These are phyloP conservation scores for Pascua sp. DNA, from an alignment of 1,284 basidiomycete species.

Conservation along the genomic window DNA sequence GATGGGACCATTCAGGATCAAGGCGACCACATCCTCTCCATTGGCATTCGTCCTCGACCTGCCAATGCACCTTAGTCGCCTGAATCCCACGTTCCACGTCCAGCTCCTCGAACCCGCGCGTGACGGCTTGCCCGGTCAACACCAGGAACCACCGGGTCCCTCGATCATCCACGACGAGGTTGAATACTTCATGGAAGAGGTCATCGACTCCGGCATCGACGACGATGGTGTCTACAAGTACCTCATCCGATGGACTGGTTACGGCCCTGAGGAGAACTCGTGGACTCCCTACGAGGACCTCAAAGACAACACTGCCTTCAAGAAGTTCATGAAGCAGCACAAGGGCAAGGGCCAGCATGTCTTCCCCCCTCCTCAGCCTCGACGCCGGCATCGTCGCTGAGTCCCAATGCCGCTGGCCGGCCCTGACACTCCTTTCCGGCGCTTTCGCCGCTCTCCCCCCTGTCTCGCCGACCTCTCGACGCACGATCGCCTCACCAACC, in stretches of 20 bases:
- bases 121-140: conserved; percentile 37
- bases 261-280: conserved; percentile 3
- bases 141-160: conserved; percentile 32
- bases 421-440: no score
- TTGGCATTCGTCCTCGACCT: conserved; percentile 39
- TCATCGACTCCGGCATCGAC: conserved; percentile 22
- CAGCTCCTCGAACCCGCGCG: conserved; percentile 42
- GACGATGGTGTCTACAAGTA: conserved; percentile 2
- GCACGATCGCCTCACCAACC: no score
- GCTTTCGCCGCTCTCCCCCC: no score
- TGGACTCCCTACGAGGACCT: conserved; percentile 9
- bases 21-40: neutral
- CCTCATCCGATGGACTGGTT: conserved; percentile 8
- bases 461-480: no score
- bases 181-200: conserved; percentile 26
- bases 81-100: conserved; percentile 53
- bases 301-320: neutral
- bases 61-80: conserved; percentile 27
- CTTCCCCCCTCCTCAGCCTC: no score
- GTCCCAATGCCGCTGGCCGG: no score
- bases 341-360: no score
- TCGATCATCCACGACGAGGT: conserved; percentile 29
- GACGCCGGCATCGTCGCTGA: no score
- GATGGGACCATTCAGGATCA: conserved; percentile 48
- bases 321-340: no score